These are phyloP conservation scores for Lasiosphaeria ovina DNA, from an alignment of 495 filamentous ascomycete species.

Conservation along the genomic window DNA sequence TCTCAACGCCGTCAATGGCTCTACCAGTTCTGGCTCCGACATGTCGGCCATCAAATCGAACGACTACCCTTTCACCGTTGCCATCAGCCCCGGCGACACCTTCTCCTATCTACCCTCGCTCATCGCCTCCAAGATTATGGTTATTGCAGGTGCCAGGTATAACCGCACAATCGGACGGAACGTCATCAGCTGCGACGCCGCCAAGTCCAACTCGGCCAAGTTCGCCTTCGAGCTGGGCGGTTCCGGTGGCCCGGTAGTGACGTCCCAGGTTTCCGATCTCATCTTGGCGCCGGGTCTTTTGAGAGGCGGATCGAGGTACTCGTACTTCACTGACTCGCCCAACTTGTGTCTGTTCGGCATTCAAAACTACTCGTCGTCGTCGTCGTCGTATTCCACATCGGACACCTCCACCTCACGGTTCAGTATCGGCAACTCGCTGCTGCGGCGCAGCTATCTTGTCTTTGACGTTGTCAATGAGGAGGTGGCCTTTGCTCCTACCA, in stretches of 20 bases:
- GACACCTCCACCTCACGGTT: constrained; percentile 21
- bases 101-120: constrained; percentile 70
- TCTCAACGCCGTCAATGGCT: constrained; percentile 46
- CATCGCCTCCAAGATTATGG: constrained; percentile 56
- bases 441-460: constrained; percentile 79
- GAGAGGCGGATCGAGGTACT: constrained; percentile 26
- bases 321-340: constrained; percentile 1
- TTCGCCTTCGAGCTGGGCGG: constrained; percentile 58
- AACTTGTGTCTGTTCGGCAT: constrained; percentile 66
- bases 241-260: constrained; percentile 52
- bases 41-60: constrained; percentile 47
- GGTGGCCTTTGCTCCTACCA: constrained; percentile 71
- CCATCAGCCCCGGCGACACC: constrained; percentile 59
- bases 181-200: constrained; percentile 64
- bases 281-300: constrained; percentile 41
- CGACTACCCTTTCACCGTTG: constrained; percentile 61
- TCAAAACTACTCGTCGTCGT: constrained; percentile 23
- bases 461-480: constrained; percentile 77
- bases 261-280: constrained; percentile 64
- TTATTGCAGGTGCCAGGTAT: constrained; percentile 55
- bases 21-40: constrained; percentile 23
- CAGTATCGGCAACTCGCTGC: constrained; percentile 78
- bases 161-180: constrained; percentile 41
- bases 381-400: constrained; percentile 40
- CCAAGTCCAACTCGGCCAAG: constrained; percentile 48